These are phyloP conservation scores for Ophiostoma perfectum DNA, from an alignment of 2,329 filamentous ascomycete genomes.

Conservation along the genomic window DNA sequence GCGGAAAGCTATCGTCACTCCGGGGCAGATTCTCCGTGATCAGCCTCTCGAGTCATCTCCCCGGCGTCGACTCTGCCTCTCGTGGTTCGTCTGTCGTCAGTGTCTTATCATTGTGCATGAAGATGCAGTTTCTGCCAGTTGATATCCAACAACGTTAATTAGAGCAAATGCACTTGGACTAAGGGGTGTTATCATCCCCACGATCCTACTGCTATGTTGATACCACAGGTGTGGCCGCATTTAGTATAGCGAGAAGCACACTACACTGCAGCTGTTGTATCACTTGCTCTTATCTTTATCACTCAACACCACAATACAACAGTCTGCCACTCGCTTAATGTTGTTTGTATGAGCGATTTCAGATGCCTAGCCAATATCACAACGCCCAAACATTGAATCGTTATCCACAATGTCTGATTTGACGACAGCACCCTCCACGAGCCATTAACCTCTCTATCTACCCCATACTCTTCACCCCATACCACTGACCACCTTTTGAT, in stretches of 20 bases:
- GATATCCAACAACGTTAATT: too few species aligned
- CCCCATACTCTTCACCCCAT: not conserved
- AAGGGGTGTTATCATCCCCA: not conserved
- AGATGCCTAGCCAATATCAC: slow-evolving; percentile 10
- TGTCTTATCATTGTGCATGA: slow-evolving; percentile 1
- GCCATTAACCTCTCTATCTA: not conserved
- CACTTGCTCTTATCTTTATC: not conserved
- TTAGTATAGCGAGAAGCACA: not conserved
- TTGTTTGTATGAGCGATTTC: slow-evolving; percentile 10
- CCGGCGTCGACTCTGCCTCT: not conserved
- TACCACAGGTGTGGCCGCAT: not conserved
- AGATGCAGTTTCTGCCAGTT: not conserved
- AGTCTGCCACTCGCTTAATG: slow-evolving; percentile 3
- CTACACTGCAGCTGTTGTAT: not conserved
- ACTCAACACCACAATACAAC: not conserved
- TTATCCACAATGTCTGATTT: not conserved
- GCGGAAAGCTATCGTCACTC: not conserved
- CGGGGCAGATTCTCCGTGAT: not conserved
- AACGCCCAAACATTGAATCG: not conserved
- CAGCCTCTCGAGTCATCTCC: not conserved
- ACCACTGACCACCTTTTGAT: not conserved
- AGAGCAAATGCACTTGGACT: too few species aligned
- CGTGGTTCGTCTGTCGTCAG: not conserved
- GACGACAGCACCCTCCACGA: not conserved
- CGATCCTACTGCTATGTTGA: not conserved